Conservation (phyloP, 2,329 filamentous ascomycete genomes). For the Parafenestella ontariensis region DNA sequence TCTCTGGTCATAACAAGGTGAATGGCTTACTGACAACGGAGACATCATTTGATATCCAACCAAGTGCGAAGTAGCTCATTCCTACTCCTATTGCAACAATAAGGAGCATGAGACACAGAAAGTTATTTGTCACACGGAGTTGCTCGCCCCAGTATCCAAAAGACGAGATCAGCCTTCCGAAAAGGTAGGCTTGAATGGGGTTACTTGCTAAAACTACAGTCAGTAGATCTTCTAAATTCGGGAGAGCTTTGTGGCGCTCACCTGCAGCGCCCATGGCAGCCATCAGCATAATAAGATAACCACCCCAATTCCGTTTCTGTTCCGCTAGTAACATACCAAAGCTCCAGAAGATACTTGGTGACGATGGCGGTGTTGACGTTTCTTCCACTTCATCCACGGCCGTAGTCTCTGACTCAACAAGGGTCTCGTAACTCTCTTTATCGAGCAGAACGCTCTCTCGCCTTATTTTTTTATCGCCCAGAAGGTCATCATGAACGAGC, state of each 20-base stretch:
- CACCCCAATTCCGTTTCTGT: constrained; percentile 23
- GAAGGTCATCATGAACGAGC: not conserved
- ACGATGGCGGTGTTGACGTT: not conserved
- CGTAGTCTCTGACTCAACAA: constrained; percentile 12
- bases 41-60: constrained; percentile 33
- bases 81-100: constrained; percentile 27
- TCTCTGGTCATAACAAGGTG: not conserved
- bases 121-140: constrained; percentile 14
- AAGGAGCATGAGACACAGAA: constrained; percentile 56
- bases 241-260: constrained; percentile 8
- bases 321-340: constrained; percentile 22
- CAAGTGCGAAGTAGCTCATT: constrained; percentile 29
- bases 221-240: not conserved
- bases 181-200: constrained; percentile 33
- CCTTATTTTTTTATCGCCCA: constrained; percentile 9
- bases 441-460: constrained; percentile 45
- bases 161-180: constrained; percentile 30
- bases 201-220: constrained; percentile 17
- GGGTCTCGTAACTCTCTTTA: constrained; percentile 19
- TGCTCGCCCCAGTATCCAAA: constrained; percentile 27
- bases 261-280: constrained; percentile 30
- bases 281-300: constrained; percentile 22
- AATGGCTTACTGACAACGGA: constrained; percentile 21
- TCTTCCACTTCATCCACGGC: constrained; percentile 46
- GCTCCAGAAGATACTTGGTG: constrained; percentile 1